Evolutionary conservation across 345 rosid genomes (phyloP).

Genomic region (Abelmoschus esculentus): DNA sequence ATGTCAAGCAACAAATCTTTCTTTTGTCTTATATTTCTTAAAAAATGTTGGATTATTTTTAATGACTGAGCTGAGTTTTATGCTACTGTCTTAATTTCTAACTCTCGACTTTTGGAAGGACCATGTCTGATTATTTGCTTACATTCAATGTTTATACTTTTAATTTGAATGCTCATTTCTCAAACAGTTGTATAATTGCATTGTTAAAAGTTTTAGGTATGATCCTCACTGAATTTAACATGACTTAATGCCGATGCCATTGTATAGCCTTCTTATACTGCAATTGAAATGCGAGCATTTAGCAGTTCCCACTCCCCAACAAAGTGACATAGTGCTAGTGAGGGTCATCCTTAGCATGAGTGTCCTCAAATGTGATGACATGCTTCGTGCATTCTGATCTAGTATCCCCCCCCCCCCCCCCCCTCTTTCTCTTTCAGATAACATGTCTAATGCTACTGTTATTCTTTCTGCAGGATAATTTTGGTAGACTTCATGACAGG

Average conservation of each 20-base stretch:
- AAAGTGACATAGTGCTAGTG: too few species aligned
- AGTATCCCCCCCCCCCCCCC: not conserved
- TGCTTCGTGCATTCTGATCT: not conserved
- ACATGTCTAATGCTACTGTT: not conserved
- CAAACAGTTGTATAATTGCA: not conserved
- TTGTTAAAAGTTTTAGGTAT: not conserved
- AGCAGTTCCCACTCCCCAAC: too few species aligned
- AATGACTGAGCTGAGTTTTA: not conserved
- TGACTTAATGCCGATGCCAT: not conserved
- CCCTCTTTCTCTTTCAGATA: not conserved
- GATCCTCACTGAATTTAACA: not conserved
- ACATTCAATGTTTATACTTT: not conserved
- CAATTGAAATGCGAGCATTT: too few species aligned
- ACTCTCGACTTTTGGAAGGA: not conserved
- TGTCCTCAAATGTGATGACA: not conserved
- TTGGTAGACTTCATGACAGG: conserved; percentile 80
- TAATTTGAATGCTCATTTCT: not conserved
- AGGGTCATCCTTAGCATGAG: too few species aligned
- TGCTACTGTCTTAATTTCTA: not conserved
- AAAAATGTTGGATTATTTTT: not conserved
- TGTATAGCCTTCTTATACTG: not conserved
- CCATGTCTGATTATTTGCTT: not conserved
- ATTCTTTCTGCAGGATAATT: conserved; percentile 61
- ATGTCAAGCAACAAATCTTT: conserved; percentile 13
- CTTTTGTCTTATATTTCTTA: not conserved